phyloP scores from a whole-genome alignment of 345 rosid species.

The Geranium brycei region DNA sequence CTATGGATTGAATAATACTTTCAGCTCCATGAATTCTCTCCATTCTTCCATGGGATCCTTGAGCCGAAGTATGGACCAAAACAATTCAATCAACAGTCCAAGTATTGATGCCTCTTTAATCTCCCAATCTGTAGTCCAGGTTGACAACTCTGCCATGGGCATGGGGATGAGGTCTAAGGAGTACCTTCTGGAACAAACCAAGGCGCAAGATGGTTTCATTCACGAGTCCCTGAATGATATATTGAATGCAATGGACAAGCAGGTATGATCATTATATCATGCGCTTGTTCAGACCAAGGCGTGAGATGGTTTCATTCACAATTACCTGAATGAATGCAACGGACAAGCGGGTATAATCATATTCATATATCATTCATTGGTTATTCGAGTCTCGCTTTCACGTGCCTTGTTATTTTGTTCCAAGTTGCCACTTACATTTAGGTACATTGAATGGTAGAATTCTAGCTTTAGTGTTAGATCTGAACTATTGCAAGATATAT shows the following conservation, averaged over 20 bases:
- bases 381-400: slow-evolving; percentile 1
- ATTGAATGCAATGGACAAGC: slow-evolving; percentile 44
- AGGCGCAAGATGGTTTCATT: slow-evolving; percentile 28
- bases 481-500: too few relatives aligned
- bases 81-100: slow-evolving; percentile 10
- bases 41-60: slow-evolving; percentile 16
- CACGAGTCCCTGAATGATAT: slow-evolving; percentile 54
- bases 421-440: neutral
- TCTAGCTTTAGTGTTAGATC: too few relatives aligned
- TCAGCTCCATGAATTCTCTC: slow-evolving; percentile 23
- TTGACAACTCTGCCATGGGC: slow-evolving; percentile 22
- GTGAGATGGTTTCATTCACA: too few relatives aligned
- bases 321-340: too few relatives aligned
- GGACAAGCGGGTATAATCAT: too few relatives aligned
- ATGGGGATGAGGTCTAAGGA: slow-evolving; percentile 25
- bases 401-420: slow-evolving; percentile 1
- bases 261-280: slow-evolving; percentile 26
- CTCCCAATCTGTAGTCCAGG: slow-evolving; percentile 22
- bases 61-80: slow-evolving; percentile 21
- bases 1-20: slow-evolving; percentile 17
- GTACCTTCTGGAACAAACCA: slow-evolving; percentile 25
- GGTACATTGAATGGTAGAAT: neutral
- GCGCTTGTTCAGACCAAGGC: too few relatives aligned
- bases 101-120: slow-evolving; percentile 21
- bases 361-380: neutral